Conservation (phyloP, 108 stramenopile genomes). For the Discostella stelligeroides region DNA sequence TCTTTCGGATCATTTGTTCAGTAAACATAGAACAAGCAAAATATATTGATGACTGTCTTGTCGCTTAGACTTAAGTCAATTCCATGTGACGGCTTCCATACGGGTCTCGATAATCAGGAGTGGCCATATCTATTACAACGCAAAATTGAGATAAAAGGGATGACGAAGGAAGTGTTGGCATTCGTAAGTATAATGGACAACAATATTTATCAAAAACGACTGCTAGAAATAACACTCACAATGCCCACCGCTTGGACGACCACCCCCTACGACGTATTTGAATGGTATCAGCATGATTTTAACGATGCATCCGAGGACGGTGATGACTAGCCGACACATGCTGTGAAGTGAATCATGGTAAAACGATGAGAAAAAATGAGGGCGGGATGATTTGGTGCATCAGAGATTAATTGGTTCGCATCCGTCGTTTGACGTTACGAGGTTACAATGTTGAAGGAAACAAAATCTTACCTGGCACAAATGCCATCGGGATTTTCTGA, state of each 20-base stretch:
- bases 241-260: conserved; percentile 40
- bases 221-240: conserved; percentile 22
- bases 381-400: not conserved
- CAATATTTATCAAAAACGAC: not conserved
- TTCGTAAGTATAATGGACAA: not conserved
- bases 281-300: conserved; percentile 77
- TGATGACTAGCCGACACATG: conserved; percentile 39
- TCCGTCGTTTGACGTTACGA: too few relatives aligned
- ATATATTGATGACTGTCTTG: not conserved
- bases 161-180: not conserved
- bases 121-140: conserved; percentile 40
- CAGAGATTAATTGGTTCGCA: too few relatives aligned
- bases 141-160: not conserved
- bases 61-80: conserved; percentile 41
- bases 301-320: conserved; percentile 50
- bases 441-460: too few relatives aligned
- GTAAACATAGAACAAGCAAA: not conserved
- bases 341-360: conserved; percentile 2
- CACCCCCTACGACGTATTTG: conserved; percentile 43
- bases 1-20: too few relatives aligned
- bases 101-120: conserved; percentile 48
- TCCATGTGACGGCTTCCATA: conserved; percentile 52
- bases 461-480: conserved; percentile 58
- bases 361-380: conserved; percentile 3
- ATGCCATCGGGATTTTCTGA: conserved; percentile 85